These are phyloP conservation scores for Phytophthora brassicae DNA, from an alignment of 352 stramenopile species.

Conservation along the genomic window DNA sequence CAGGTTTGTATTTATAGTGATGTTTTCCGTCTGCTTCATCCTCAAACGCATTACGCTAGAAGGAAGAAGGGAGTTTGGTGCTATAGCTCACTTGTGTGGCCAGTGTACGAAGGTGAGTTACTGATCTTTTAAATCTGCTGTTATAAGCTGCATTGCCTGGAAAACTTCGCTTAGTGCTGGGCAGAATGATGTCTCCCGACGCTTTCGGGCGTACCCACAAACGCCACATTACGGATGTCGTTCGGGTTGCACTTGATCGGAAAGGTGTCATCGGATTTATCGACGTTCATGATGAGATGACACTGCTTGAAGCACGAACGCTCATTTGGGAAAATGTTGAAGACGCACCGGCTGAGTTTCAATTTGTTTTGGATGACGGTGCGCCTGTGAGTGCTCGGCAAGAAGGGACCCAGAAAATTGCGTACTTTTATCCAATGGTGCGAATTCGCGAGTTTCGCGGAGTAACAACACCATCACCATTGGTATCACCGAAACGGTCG, in stretches of 20 bases:
- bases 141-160: not conserved
- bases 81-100: slow-evolving; percentile 8
- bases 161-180: not conserved
- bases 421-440: slow-evolving; percentile 68
- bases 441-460: slow-evolving; percentile 56
- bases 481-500: slow-evolving; percentile 10
- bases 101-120: slow-evolving; percentile 8
- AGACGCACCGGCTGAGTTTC: slow-evolving; percentile 60
- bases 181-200: slow-evolving; percentile 59
- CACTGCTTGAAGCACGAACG: slow-evolving; percentile 51
- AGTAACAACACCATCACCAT: slow-evolving; percentile 8
- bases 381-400: slow-evolving; percentile 60
- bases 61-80: slow-evolving; percentile 7
- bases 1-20: slow-evolving; percentile 25
- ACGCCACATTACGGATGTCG: slow-evolving; percentile 53
- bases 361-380: slow-evolving; percentile 73
- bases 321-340: slow-evolving; percentile 75
- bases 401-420: slow-evolving; percentile 58
- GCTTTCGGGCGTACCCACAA: slow-evolving; percentile 45
- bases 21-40: slow-evolving; percentile 9
- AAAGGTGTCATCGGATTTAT: slow-evolving; percentile 77
- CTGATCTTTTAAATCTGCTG: slow-evolving; percentile 6
- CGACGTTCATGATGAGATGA: slow-evolving; percentile 67
- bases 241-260: slow-evolving; percentile 64
- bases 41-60: slow-evolving; percentile 5